Percentiles rank a stretch among this genome's conserved stretches.
phyloP scores from a whole-genome alignment of 495 filamentous ascomycete genomes.

The Penicillium maclennaniae region DNA sequence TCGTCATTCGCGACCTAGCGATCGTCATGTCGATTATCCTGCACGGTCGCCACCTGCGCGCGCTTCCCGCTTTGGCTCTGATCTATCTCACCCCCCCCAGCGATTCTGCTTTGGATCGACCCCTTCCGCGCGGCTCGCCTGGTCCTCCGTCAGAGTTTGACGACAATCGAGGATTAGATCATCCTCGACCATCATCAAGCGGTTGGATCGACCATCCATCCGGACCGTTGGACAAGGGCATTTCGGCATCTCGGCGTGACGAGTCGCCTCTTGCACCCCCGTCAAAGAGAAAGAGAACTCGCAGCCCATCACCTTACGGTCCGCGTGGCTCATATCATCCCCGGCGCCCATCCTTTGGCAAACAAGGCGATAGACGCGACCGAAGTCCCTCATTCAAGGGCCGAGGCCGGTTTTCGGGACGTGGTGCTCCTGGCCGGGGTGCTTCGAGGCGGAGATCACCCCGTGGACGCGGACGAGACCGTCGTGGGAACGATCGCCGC shows the following conservation, averaged over 20 bases:
- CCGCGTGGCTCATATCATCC: conserved; percentile 21
- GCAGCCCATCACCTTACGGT: conserved; percentile 42
- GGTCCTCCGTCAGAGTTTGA: conserved; percentile 18
- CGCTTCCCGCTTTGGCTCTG: conserved; percentile 29
- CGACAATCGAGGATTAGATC: conserved; percentile 13
- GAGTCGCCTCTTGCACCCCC: conserved; percentile 33
- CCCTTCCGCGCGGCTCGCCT: conserved; percentile 32
- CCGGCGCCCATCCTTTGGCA: conserved; percentile 23
- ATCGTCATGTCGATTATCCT: conserved; percentile 28
- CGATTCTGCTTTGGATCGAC: conserved; percentile 30
- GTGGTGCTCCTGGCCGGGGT: conserved; percentile 33
- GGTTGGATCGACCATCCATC: conserved; percentile 19
- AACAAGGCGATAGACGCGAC: conserved; percentile 30
- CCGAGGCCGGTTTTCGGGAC: conserved; percentile 33
- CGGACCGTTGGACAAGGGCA: conserved; percentile 22
- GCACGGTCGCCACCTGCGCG: conserved; percentile 38
- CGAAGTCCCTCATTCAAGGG: conserved; percentile 26
- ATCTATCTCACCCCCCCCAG: conserved; percentile 27
- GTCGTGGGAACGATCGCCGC: conserved; percentile 30
- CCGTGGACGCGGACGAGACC: conserved; percentile 32
- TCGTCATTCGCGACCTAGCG: conserved; percentile 28
- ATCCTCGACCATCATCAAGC: conserved; percentile 12
- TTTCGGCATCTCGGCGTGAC: conserved; percentile 23
- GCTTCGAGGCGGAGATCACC: conserved; percentile 31
- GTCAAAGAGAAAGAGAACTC: conserved; percentile 43